These are phyloP conservation scores for Talaromyces borbonicus DNA, from an alignment of 495 filamentous ascomycete species.

Conservation along the genomic window DNA sequence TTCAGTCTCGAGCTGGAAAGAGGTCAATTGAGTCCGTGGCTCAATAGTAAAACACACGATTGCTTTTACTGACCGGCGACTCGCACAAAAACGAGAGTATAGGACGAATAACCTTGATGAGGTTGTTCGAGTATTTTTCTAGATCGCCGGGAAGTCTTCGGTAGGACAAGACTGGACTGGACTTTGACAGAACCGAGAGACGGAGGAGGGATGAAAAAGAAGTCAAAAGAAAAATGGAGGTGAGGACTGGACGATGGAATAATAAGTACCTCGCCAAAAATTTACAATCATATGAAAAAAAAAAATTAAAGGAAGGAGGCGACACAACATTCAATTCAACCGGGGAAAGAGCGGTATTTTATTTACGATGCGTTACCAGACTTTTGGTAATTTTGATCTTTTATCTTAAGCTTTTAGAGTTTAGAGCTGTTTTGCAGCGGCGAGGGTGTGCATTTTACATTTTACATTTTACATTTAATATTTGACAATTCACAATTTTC, in stretches of 20 bases:
- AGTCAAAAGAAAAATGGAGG: constrained; percentile 2
- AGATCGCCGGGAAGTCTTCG: background rate
- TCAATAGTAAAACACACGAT: too few species aligned
- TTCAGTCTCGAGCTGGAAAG: background rate
- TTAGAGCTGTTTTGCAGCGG: background rate
- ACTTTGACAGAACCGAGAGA: background rate
- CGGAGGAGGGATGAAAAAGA: constrained; percentile 5
- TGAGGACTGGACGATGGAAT: too few species aligned
- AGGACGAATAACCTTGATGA: too few species aligned
- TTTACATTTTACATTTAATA: too few species aligned
- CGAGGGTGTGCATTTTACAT: too few species aligned
- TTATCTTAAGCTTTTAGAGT: too few species aligned
- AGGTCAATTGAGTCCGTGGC: background rate
- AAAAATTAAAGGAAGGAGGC: constrained; percentile 5
- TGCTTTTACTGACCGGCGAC: too few species aligned
- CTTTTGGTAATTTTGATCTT: too few species aligned
- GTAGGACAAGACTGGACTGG: background rate
- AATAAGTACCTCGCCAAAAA: constrained; percentile 2
- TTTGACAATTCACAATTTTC: too few species aligned
- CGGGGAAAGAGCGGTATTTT: constrained; percentile 1
- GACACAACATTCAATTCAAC: background rate
- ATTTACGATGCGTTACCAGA: background rate
- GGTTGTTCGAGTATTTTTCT: background rate
- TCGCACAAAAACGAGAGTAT: too few species aligned
- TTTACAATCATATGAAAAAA: constrained; percentile 11